Base-by-base conservation (phyloP, 2,329 filamentous ascomycete species). In the Fusarium paranaense region DNA sequence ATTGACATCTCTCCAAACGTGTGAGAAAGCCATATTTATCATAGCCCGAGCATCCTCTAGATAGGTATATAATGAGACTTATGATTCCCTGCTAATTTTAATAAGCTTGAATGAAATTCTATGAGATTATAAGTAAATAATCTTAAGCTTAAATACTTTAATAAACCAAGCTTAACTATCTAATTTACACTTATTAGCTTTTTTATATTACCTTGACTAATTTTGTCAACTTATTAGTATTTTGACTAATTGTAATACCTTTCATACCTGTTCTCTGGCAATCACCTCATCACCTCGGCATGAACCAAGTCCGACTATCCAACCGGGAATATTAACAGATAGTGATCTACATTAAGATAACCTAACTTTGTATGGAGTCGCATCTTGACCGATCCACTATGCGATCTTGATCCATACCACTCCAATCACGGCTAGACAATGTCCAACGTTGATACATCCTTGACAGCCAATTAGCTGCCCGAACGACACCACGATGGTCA, bases 401-500 rank as follows among this genome's bases (percentile, higher is more conserved):
- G 37, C 54, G 52, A 61, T 67, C 58, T 40, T 33, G 32, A 60
- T 32, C 50, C 37, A 5, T 27, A 38, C 57, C 58, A 37, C 70
- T 50, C 66, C 66, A 72, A 72, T 72, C 60, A 69, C 32, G 5
- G n/a, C 35, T 30, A 11, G 25, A 40, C 4, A 13, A 32, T 27
- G 13, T 16, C 16, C 40, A 69, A 64, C 20, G 37, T 56, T 56
- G 22, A 67, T 35, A 32, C 50, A 59, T 22, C 30, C 18, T 14
- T 22, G 5, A 22, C 56, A 66, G 47, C 71, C 65, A 75, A 75
- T 74, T 9, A 62, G 62, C 37, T 69, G 4, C 4, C 30, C 10
- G 18, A 37, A 67, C 13, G 20, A 27, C 32, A 25, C 52, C 69
- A 73, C 69, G 54, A 30, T 75, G 66, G 30, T 30, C 27, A 3